A percentile compares a stretch with the other conserved stretches of the same genome.
These are phyloP conservation scores for Lyophyllum decastes DNA, from an alignment of 768 basidiomycete species.

Conservation along the genomic window DNA sequence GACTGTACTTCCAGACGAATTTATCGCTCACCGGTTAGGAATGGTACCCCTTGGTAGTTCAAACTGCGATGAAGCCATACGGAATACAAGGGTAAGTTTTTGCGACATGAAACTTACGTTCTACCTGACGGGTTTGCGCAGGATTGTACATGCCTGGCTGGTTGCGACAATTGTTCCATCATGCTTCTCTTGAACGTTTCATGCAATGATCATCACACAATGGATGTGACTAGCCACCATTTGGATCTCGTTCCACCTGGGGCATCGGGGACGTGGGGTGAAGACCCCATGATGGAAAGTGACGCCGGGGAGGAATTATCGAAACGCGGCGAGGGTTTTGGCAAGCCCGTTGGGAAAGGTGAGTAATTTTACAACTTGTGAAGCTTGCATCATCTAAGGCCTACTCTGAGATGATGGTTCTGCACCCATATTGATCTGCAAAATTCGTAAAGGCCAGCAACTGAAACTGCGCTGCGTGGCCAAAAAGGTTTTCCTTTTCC, in stretches of 20 bases:
- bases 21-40: constrained; percentile 93
- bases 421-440: constrained; percentile 82
- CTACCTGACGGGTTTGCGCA: constrained; percentile 29
- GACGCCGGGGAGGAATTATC: constrained; percentile 69
- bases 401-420: constrained; percentile 53
- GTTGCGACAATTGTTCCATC: constrained; percentile 87
- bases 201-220: constrained; percentile 70
- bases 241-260: constrained; percentile 61
- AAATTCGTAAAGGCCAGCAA: constrained; percentile 94
- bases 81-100: constrained; percentile 66
- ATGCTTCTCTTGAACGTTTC: constrained; percentile 75
- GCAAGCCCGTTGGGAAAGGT: constrained; percentile 86
- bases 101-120: not conserved
- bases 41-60: constrained; percentile 89
- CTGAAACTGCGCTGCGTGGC: constrained; percentile 84
- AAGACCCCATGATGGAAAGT: constrained; percentile 5
- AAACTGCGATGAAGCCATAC: constrained; percentile 87
- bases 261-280: constrained; percentile 20
- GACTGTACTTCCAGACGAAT: constrained; percentile 94
- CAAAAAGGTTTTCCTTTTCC: constrained; percentile 70
- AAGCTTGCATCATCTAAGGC: not conserved
- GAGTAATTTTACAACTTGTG: constrained; percentile 14
- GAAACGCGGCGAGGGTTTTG: constrained; percentile 76
- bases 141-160: constrained; percentile 90
- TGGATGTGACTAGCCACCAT: constrained; percentile 87